Evolutionary conservation across 345 rosid genomes (phyloP).

Genomic region (Citrus reticulata): DNA sequence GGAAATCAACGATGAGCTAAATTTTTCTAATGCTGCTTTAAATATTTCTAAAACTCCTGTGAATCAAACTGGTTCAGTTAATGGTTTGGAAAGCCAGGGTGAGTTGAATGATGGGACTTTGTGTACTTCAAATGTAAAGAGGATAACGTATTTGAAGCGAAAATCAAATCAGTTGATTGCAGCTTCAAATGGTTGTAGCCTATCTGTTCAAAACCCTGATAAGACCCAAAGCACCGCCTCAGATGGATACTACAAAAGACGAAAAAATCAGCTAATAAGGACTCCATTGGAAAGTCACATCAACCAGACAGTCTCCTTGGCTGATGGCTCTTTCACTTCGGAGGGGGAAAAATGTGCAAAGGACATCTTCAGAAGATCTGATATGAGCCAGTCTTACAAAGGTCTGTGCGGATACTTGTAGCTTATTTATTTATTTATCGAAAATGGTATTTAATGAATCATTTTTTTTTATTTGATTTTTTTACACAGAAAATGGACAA

Average conservation of each 20-base stretch:
- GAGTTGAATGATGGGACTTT: conserved; percentile 34
- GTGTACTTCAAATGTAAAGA: conserved; percentile 39
- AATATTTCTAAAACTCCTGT: conserved; percentile 32
- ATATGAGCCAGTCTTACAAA: conserved; percentile 40
- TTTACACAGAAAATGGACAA: not conserved
- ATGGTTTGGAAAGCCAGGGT: conserved; percentile 32
- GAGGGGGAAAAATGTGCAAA: conserved; percentile 34
- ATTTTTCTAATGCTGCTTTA: conserved; percentile 34
- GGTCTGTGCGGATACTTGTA: conserved; percentile 28
- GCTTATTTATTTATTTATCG: not conserved
- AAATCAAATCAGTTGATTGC: conserved; percentile 89
- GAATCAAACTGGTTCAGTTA: conserved; percentile 36
- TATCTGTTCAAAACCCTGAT: conserved; percentile 28
- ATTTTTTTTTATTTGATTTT: not conserved
- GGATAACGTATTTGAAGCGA: conserved; percentile 60
- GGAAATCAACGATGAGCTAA: conserved; percentile 36
- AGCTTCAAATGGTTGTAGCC: conserved; percentile 37
- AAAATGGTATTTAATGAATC: not conserved
- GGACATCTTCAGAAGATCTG: conserved; percentile 32
- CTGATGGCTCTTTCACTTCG: conserved; percentile 33
- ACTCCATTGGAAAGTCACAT: conserved; percentile 42
- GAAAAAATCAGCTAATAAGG: conserved; percentile 81
- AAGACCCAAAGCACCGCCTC: conserved; percentile 35
- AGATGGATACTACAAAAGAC: conserved; percentile 78
- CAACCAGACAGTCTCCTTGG: conserved; percentile 23